phyloP scores from a whole-genome alignment of 306 rosid genomes.

The Alnus rubra region DNA sequence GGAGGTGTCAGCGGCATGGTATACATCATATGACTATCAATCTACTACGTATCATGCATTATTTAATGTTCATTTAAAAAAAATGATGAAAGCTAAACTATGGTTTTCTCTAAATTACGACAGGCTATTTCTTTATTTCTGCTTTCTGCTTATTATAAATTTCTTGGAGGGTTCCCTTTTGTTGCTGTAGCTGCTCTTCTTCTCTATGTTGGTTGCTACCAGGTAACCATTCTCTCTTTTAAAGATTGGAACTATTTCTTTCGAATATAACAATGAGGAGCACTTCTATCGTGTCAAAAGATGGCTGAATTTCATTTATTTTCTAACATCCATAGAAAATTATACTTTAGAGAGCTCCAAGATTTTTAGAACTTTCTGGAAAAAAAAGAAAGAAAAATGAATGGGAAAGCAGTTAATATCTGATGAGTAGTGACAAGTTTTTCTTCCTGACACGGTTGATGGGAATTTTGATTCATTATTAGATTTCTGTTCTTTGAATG shows the following conservation, averaged over 20 bases:
- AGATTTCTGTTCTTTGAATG: constrained; percentile 18
- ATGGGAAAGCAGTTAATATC: not conserved
- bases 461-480: constrained; percentile 12
- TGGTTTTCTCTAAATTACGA: constrained; percentile 28
- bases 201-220: constrained; percentile 95
- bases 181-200: constrained; percentile 90
- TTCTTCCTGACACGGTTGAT: constrained; percentile 24
- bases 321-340: not conserved
- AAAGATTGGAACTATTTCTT: constrained; percentile 16
- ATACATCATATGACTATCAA: constrained; percentile 36
- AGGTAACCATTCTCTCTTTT: constrained; percentile 49
- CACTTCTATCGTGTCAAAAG: not conserved
- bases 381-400: not conserved
- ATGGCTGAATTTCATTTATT: not conserved
- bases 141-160: constrained; percentile 83
- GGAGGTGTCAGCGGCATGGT: constrained; percentile 94
- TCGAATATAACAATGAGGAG: constrained; percentile 8
- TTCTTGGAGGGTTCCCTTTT: constrained; percentile 83
- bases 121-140: constrained; percentile 77
- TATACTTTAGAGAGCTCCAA: too few relatives aligned
- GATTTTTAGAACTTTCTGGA: not conserved
- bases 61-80: not conserved
- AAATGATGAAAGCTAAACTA: constrained; percentile 24
- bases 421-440: not conserved
- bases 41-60: not conserved